A percentile compares a stretch with the other conserved stretches of the same genome.
These are phyloP conservation scores for Hypoxylon trugodes DNA, from an alignment of 495 filamentous ascomycete species.

Conservation along the genomic window DNA sequence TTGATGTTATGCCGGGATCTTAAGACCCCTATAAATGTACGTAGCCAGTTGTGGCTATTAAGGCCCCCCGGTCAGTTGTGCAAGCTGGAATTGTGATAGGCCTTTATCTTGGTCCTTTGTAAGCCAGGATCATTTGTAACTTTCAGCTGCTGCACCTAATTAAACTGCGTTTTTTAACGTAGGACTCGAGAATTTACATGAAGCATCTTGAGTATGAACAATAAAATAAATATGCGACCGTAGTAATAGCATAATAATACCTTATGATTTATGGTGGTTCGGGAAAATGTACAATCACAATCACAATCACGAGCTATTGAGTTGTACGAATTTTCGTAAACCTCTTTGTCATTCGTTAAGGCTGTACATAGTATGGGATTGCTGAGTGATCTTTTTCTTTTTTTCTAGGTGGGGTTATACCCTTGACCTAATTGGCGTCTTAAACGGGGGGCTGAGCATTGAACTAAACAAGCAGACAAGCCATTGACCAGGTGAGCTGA, in stretches of 20 bases:
- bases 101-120: slow-evolving; percentile 15
- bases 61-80: slow-evolving; percentile 8
- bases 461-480: slow-evolving; percentile 23
- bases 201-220: too few species aligned
- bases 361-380: slow-evolving; percentile 9
- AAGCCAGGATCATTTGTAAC: slow-evolving; percentile 1
- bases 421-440: slow-evolving; percentile 21
- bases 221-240: too few species aligned
- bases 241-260: too few species aligned
- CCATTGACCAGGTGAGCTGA: slow-evolving; percentile 28
- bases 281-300: too few species aligned
- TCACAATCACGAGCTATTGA: too few species aligned
- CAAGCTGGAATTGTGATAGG: slow-evolving; percentile 32
- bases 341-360: not conserved
- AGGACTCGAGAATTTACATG: too few species aligned
- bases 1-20: slow-evolving; percentile 3
- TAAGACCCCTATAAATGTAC: slow-evolving; percentile 10
- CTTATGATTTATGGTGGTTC: too few species aligned
- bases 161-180: slow-evolving; percentile 8
- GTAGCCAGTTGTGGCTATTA: slow-evolving; percentile 2
- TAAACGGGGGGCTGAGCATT: slow-evolving; percentile 32
- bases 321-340: too few species aligned
- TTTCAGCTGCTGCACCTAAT: slow-evolving; percentile 21
- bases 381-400: slow-evolving; percentile 14
- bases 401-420: slow-evolving; percentile 20